Evolutionary conservation across 192 early-diverging fungal genomes (phyloP).

Genomic region (Cetraspora pellucida): DNA sequence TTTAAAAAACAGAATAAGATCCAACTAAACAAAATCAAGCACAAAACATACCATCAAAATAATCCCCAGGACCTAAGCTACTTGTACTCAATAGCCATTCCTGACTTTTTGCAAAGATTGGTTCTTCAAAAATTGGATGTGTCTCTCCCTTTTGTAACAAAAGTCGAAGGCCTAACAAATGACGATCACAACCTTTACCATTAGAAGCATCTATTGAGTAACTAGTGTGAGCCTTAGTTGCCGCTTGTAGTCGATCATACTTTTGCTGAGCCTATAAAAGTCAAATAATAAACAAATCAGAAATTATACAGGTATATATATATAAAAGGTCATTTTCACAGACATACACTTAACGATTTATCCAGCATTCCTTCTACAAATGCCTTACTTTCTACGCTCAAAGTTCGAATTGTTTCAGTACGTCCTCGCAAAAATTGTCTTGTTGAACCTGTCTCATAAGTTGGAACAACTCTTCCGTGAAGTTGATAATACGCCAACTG

Average conservation of each 20-base stretch:
- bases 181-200: conserved; percentile 80
- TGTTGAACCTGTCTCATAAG: conserved; percentile 87
- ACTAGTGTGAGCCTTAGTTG: conserved; percentile 63
- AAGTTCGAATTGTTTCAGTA: conserved; percentile 84
- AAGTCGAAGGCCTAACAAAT: conserved; percentile 77
- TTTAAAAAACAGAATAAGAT: background rate
- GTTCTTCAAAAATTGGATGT: conserved; percentile 62
- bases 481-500: conserved; percentile 84
- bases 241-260: conserved; percentile 62
- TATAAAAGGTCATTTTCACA: background rate
- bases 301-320: background rate
- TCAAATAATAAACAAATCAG: background rate
- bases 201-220: conserved; percentile 76
- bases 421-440: conserved; percentile 80
- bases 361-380: conserved; percentile 73
- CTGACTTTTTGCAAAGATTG: conserved; percentile 64
- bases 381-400: conserved; percentile 66
- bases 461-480: conserved; percentile 62
- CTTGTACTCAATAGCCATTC: conserved; percentile 79
- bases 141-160: conserved; percentile 47
- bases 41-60: conserved; percentile 40
- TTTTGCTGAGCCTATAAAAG: conserved; percentile 52
- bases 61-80: conserved; percentile 70
- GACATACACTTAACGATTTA: conserved; percentile 41
- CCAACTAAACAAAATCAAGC: background rate